A percentile compares a stretch with the other conserved stretches of the same genome.
Conservation (phyloP, 768 basidiomycete genomes). For the Bullera alba region DNA sequence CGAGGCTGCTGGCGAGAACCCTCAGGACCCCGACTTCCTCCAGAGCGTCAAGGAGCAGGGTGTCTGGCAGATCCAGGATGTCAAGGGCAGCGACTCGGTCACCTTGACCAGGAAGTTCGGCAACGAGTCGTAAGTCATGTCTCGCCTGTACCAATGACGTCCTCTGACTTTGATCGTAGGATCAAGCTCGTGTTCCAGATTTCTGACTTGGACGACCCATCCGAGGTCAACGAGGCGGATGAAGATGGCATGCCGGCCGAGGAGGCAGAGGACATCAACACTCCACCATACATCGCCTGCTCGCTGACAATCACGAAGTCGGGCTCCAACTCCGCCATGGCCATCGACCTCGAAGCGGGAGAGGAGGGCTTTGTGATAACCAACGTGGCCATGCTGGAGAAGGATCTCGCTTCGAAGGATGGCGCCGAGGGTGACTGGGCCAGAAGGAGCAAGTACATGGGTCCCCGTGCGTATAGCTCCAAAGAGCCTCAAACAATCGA, state of each 20-base stretch:
- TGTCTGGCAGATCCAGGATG: conserved; percentile 75
- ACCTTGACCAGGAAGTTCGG: conserved; percentile 74
- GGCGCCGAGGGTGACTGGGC: conserved; percentile 91
- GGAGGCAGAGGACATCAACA: conserved; percentile 42
- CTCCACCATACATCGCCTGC: conserved; percentile 60
- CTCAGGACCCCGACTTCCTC: conserved; percentile 63
- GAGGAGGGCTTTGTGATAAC: conserved; percentile 57
- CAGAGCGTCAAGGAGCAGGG: conserved; percentile 64
- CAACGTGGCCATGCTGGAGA: conserved; percentile 73
- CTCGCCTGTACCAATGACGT: neutral
- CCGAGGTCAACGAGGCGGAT: conserved; percentile 48
- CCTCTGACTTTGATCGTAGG: conserved; percentile 47
- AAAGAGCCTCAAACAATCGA: neutral
- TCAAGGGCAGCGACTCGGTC: conserved; percentile 70
- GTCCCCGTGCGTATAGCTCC: conserved; percentile 61
- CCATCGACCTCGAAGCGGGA: conserved; percentile 45
- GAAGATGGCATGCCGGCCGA: conserved; percentile 27
- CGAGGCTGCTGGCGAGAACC: conserved; percentile 51
- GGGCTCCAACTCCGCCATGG: conserved; percentile 57
- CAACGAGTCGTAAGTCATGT: conserved; percentile 67
- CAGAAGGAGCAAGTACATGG: conserved; percentile 82
- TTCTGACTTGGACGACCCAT: conserved; percentile 63
- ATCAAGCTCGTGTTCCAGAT: conserved; percentile 89
- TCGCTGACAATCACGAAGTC: conserved; percentile 77
- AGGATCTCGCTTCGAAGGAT: conserved; percentile 66